Evolutionary conservation across 208 protist species (phyloP), one percentile per base, ranked within the genome.

Genomic region (Acanthamoeba royreba): DNA sequence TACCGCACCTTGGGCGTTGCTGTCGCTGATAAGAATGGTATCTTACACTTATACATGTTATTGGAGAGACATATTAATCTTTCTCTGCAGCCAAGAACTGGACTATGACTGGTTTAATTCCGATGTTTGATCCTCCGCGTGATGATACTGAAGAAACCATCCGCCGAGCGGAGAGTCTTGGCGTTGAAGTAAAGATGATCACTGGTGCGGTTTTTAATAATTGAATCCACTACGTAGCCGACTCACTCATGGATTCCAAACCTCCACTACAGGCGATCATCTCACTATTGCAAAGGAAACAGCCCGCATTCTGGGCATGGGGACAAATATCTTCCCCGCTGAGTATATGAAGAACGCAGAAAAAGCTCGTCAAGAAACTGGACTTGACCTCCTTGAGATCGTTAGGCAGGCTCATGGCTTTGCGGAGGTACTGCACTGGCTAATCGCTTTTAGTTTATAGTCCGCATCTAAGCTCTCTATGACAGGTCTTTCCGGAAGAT

Each of bases 181-280:
- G 98, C 83, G 97, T 99, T 33, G 95, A 97, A 45, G 98, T 99
- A 38, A 99, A 99, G 95, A 99, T 99, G 98, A 98, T 99, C 81
- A 99, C 98, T 42, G 98, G 98, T 53, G 97, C 15, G 49, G 22
- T n/a, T 58, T n/a, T n/a, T n/a, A 58, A 58, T 58, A 58, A 58
- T 58, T n/a, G n/a, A n/a, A n/a, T n/a, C n/a, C n/a, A n/a, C n/a
- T 58, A 58, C 49, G 22, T 58, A 58, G 15, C 22, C 49, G 15
- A 58, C 49, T 58, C 13, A n/a, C 22, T n/a, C 22, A n/a, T 22
- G 13, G 49, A 58, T 58, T 58, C 15, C 22, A 22, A 13, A 58
- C 22, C 49, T n/a, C n/a, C n/a, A 13, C 13, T 79, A 98, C 97
- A 28, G 98, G 98, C 53, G 98, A 98, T 90, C 97, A 98, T 63